Conservation (phyloP, 169 alveolate species). For the Besnoitia besnoiti region DNA sequence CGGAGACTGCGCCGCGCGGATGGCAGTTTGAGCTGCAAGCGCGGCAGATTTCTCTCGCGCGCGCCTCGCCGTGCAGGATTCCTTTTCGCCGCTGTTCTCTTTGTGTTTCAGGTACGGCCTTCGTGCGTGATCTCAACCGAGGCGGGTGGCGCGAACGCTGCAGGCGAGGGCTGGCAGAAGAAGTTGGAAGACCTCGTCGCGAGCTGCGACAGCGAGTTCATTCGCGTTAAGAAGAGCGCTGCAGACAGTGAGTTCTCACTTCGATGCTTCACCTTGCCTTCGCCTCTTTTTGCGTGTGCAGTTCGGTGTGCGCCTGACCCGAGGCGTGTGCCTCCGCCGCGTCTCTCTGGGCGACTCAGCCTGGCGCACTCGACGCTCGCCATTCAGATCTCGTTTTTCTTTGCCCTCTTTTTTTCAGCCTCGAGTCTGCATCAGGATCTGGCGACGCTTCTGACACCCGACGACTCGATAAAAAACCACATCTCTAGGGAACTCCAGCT, state of each 20-base stretch:
- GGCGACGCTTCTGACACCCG: not conserved
- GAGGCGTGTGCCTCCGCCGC: too few relatives aligned
- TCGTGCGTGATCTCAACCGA: slow-evolving; percentile 11
- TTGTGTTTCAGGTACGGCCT: not conserved
- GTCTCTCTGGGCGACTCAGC: too few relatives aligned
- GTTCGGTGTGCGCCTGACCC: not conserved
- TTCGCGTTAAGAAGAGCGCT: not conserved
- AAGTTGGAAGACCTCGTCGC: not conserved
- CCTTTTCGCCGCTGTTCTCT: not conserved
- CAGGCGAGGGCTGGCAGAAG: not conserved
- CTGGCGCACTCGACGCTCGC: too few relatives aligned
- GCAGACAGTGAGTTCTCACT: not conserved
- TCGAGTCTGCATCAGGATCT: not conserved
- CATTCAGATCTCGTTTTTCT: too few relatives aligned
- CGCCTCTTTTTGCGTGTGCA: not conserved
- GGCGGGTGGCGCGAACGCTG: not conserved
- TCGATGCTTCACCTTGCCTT: too few relatives aligned
- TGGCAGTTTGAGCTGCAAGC: too few relatives aligned
- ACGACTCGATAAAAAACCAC: not conserved
- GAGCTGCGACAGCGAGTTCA: not conserved
- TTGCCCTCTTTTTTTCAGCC: not conserved
- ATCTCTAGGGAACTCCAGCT: slow-evolving; percentile 6
- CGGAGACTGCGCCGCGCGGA: too few relatives aligned
- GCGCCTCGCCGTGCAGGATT: too few relatives aligned
- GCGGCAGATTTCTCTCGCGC: too few relatives aligned